Evolutionary conservation across 2,329 filamentous ascomycete genomes (phyloP).

Genomic region (Onygena corvina): DNA sequence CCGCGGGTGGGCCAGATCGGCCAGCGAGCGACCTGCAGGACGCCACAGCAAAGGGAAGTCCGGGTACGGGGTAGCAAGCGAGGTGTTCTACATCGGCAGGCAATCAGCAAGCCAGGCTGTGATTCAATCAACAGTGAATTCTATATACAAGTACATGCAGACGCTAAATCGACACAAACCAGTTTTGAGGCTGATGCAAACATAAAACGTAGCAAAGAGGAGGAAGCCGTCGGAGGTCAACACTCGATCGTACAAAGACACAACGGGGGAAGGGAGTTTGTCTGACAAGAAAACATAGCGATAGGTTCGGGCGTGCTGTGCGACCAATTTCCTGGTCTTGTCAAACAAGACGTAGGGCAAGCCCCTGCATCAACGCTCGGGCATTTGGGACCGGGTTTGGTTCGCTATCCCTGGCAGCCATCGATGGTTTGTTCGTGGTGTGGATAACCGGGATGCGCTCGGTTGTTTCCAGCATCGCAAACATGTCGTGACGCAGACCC

Average conservation of each 20-base stretch:
- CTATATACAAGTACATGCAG: constrained; percentile 2
- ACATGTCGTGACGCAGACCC: too few relatives aligned
- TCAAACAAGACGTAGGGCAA: neutral
- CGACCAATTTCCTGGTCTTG: neutral
- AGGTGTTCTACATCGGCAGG: too few relatives aligned
- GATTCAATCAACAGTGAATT: neutral
- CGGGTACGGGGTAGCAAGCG: too few relatives aligned
- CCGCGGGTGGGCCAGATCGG: neutral
- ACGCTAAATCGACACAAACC: neutral
- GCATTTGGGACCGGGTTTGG: too few relatives aligned
- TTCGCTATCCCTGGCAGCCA: too few relatives aligned
- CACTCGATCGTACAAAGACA: neutral
- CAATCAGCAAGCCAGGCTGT: neutral
- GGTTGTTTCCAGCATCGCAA: too few relatives aligned
- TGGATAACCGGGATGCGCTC: too few relatives aligned
- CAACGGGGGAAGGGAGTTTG: neutral
- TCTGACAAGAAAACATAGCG: neutral
- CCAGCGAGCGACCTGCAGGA: neutral
- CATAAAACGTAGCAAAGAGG: neutral
- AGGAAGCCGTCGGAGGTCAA: neutral
- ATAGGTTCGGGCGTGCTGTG: neutral
- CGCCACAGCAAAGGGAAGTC: constrained; percentile 3
- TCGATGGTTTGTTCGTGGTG: too few relatives aligned
- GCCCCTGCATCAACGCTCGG: neutral
- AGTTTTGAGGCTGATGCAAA: constrained; percentile 4